phyloP scores from a whole-genome alignment of 805 yeast genomes.

The Wickerhamiella siamensis region DNA sequence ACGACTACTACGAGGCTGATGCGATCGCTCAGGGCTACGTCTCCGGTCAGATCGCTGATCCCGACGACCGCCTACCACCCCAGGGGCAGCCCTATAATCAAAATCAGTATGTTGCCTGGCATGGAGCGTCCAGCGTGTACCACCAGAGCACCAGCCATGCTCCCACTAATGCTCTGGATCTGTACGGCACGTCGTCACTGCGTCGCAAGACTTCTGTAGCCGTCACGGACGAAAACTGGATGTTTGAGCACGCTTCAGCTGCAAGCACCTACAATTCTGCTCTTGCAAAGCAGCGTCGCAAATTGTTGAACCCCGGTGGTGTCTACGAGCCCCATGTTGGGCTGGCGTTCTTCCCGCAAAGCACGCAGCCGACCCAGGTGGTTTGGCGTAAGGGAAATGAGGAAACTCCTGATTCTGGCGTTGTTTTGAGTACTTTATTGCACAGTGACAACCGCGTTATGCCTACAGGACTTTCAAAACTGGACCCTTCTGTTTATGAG shows the following conservation, averaged over 20 bases:
- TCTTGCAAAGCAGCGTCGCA: conserved; percentile 43
- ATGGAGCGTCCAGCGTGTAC: conserved; percentile 32
- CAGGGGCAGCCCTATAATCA: conserved; percentile 32
- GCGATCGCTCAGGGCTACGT: conserved; percentile 39
- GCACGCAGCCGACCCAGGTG: conserved; percentile 55
- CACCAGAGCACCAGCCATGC: conserved; percentile 20
- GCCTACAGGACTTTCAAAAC: conserved; percentile 50
- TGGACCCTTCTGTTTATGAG: conserved; percentile 45
- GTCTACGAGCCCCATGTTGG: conserved; percentile 75
- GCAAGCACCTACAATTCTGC: conserved; percentile 56
- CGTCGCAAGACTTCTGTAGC: conserved; percentile 18
- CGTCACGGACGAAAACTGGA: conserved; percentile 54
- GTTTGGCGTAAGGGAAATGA: conserved; percentile 15
- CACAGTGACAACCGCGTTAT: conserved; percentile 33
- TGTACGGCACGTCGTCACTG: conserved; percentile 14
- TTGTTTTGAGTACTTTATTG: conserved; percentile 9
- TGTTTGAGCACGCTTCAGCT: conserved; percentile 69
- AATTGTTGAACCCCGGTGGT: conserved; percentile 35
- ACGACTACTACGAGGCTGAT: conserved; percentile 73
- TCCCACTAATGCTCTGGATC: neutral
- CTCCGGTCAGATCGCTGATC: conserved; percentile 60
- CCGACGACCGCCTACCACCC: conserved; percentile 36
- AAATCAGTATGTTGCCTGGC: conserved; percentile 42
- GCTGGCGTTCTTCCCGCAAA: conserved; percentile 53
- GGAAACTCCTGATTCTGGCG: neutral